These are phyloP conservation scores for Stevia rebaudiana DNA, from an alignment of 140 eudicot species.

Conservation along the genomic window DNA sequence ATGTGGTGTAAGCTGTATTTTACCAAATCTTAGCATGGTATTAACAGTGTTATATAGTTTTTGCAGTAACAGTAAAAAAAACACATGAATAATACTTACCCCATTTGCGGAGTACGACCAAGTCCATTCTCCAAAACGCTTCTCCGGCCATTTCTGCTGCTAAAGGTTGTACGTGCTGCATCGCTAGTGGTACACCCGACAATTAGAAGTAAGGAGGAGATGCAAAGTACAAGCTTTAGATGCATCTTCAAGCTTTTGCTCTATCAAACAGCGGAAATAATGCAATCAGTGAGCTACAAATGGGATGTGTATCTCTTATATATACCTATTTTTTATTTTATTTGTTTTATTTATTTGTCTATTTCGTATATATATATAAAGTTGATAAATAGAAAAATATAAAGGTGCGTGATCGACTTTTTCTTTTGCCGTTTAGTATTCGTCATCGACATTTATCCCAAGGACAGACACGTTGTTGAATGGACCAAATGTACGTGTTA, in stretches of 20 bases:
- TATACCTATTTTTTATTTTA: not conserved
- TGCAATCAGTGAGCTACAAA: constrained; percentile 18
- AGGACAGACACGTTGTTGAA: constrained; percentile 15
- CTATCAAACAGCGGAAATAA: not conserved
- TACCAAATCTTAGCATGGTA: not conserved
- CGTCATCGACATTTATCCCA: constrained; percentile 26
- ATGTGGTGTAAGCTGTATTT: no score
- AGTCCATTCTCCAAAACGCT: constrained; percentile 55
- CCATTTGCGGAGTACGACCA: constrained; percentile 75
- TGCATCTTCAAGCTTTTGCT: constrained; percentile 19
- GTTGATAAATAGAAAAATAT: not conserved
- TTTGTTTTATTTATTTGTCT: not conserved
- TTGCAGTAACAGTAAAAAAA: not conserved
- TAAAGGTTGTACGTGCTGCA: constrained; percentile 30
- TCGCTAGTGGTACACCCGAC: not conserved
- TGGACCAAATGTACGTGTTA: constrained; percentile 9
- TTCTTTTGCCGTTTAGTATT: constrained; percentile 20
- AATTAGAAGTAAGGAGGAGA: constrained; percentile 22
- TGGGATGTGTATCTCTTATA: constrained; percentile 5
- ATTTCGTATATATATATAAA: not conserved
- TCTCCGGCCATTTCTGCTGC: constrained; percentile 23
- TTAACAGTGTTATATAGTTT: not conserved
- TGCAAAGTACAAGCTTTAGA: constrained; percentile 29
- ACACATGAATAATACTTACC: constrained; percentile 34
- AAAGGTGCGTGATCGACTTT: not conserved